Evolutionary conservation across 371 early-diverging fungal species (phyloP), one percentile per base, ranked within the genome.

Genomic region (Blastocladiella emersonii): DNA sequence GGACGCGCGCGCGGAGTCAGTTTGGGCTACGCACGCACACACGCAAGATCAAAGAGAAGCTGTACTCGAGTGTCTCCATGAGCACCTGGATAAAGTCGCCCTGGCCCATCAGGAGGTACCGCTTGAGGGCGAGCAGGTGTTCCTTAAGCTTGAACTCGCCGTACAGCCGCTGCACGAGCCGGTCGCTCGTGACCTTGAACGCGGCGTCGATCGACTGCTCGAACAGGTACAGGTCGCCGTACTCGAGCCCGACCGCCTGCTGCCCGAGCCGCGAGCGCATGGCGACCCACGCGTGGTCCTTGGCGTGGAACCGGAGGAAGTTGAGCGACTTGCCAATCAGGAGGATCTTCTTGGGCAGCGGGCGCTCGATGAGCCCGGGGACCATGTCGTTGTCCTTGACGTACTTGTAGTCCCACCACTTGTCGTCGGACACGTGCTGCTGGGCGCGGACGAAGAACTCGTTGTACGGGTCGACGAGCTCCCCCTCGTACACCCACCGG

Each of bases 401-500:
- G 71, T 92, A 95, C 70, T 86, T 82, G n/a, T 65, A 64, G 44
- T 82, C 78, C 97, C 97, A 97, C 53, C 87, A 68, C 15, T 51
- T 12, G 59, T 85, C 83, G 66, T 56, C 67, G 61, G 55, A 64
- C 64, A 43, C 65, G 43, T 63, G 51, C 23, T 19, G 17, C 41
- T 74, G 64, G 36, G 72, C 75, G 0, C 77, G 78, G 17, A 95
- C 88, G 72, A 95, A 95, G 69, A 95, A 97, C 74, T 97, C 98
- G 27, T 75, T 76, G 70, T 87, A 86, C n/a, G 92, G 93, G 67
- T 97, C 98, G 32, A 87, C 86, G 37, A 97, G 74, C 71, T 93
- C 94, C 21, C 98, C 98, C 66, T 91, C 91, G 57, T 87, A 90
- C 25, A 97, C 83, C 98, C 98, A 97, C n/a, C 85, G 80, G 51